phyloP scores from a whole-genome alignment of 2,329 filamentous ascomycete genomes.

The Ophiostoma sp. region DNA sequence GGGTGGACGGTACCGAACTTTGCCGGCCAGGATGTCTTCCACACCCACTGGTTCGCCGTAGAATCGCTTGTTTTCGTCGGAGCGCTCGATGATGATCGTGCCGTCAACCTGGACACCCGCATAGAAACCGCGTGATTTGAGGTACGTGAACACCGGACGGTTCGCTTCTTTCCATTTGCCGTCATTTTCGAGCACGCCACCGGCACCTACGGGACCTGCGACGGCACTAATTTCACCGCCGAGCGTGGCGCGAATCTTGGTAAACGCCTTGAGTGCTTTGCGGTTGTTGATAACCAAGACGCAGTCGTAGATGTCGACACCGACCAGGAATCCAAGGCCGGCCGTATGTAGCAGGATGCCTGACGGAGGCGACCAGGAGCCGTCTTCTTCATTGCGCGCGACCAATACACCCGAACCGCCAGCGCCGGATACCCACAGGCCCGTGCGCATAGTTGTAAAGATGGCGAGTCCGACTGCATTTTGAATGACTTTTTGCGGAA shows the following conservation, averaged over 20 bases:
- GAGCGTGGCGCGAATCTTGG: slow-evolving; percentile 66
- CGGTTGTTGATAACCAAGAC: slow-evolving; percentile 79
- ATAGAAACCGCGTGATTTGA: slow-evolving; percentile 67
- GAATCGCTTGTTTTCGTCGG: slow-evolving; percentile 66
- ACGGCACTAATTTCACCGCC: slow-evolving; percentile 73
- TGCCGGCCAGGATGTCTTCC: slow-evolving; percentile 24
- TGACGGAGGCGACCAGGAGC: slow-evolving; percentile 69
- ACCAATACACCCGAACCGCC: slow-evolving; percentile 56
- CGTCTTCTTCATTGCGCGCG: slow-evolving; percentile 48
- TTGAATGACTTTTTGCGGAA: slow-evolving; percentile 55
- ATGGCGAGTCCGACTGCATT: slow-evolving; percentile 65
- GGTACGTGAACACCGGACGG: slow-evolving; percentile 53
- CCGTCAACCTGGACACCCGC: slow-evolving; percentile 68
- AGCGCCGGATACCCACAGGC: slow-evolving; percentile 51
- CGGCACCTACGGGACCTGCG: slow-evolving; percentile 63
- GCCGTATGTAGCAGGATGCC: slow-evolving; percentile 77
- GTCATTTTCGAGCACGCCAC: slow-evolving; percentile 62
- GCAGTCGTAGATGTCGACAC: slow-evolving; percentile 84
- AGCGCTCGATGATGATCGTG: slow-evolving; percentile 65
- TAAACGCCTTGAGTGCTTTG: slow-evolving; percentile 71
- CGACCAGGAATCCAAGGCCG: slow-evolving; percentile 72
- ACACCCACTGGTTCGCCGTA: slow-evolving; percentile 45
- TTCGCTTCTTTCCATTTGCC: slow-evolving; percentile 29
- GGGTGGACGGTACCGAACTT: slow-evolving; percentile 25
- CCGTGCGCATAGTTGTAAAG: slow-evolving; percentile 60